Evolutionary conservation across 2,329 filamentous ascomycete species (phyloP).

Genomic region (Paraconiothyrium brasiliense): DNA sequence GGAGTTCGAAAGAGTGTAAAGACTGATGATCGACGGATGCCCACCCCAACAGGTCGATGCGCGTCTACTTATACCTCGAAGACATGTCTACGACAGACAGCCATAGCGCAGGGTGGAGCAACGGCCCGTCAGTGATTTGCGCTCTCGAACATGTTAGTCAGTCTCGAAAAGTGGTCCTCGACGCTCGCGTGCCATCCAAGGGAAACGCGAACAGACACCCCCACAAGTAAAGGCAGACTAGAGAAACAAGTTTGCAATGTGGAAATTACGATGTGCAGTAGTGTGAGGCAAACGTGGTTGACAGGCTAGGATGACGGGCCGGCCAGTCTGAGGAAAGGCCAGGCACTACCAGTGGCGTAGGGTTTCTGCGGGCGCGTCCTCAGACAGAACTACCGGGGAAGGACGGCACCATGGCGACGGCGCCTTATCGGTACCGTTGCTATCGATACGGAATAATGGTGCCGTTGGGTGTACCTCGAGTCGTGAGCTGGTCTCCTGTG

Average conservation of each 20-base stretch:
- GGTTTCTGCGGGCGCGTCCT: slow-evolving; percentile 1
- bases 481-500: not conserved
- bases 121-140: slow-evolving; percentile 9
- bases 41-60: not conserved
- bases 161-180: slow-evolving; percentile 10
- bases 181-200: slow-evolving; percentile 6
- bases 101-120: not conserved
- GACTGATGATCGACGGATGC: slow-evolving; percentile 13
- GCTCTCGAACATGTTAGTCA: slow-evolving; percentile 13
- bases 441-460: not conserved
- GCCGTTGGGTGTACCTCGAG: not conserved
- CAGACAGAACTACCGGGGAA: slow-evolving; percentile 4
- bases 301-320: slow-evolving; percentile 5
- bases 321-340: not conserved
- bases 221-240: slow-evolving; percentile 7
- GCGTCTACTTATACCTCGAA: slow-evolving; percentile 5
- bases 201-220: not conserved
- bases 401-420: not conserved
- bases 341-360: not conserved
- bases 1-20: slow-evolving; percentile 12
- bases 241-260: slow-evolving; percentile 1
- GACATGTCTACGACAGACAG: not conserved
- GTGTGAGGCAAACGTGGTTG: slow-evolving; percentile 5
- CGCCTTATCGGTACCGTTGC: slow-evolving; percentile 9
- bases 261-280: slow-evolving; percentile 12